Conservation (phyloP, 768 basidiomycete genomes). For the Strobilomyces echinocephalus region DNA sequence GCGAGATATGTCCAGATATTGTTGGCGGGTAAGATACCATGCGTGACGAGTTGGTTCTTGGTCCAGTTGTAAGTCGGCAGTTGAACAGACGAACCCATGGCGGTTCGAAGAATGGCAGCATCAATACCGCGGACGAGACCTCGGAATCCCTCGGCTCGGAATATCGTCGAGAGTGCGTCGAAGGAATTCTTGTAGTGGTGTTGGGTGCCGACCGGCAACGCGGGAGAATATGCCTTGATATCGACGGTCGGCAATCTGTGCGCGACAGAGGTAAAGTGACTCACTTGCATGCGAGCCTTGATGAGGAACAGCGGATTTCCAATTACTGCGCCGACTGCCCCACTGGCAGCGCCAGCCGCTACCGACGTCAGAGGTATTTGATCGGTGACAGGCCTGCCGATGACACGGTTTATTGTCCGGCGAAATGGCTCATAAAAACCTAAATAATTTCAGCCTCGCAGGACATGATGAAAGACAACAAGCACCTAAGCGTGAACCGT, state of each 20-base stretch:
- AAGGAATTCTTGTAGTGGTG: conserved; percentile 85
- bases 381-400: conserved; percentile 60
- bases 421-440: conserved; percentile 97
- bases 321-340: conserved; percentile 78
- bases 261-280: neutral
- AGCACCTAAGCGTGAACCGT: conserved; percentile 82
- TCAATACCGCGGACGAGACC: conserved; percentile 90
- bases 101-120: conserved; percentile 88
- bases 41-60: conserved; percentile 70
- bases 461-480: neutral
- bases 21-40: conserved; percentile 66
- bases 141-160: conserved; percentile 65
- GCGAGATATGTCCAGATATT: conserved; percentile 84
- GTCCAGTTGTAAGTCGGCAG: conserved; percentile 93
- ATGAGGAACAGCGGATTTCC: conserved; percentile 93
- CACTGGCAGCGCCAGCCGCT: conserved; percentile 83
- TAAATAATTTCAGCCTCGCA: conserved; percentile 29
- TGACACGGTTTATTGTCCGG: conserved; percentile 55
- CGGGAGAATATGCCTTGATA: conserved; percentile 84
- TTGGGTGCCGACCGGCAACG: conserved; percentile 90
- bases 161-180: conserved; percentile 78
- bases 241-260: neutral
- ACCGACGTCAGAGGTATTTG: conserved; percentile 76
- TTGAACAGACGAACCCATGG: conserved; percentile 95
- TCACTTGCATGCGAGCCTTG: conserved; percentile 95